Conservation (phyloP, 768 basidiomycete genomes). For the Lanmaoa pseudosensibilis region DNA sequence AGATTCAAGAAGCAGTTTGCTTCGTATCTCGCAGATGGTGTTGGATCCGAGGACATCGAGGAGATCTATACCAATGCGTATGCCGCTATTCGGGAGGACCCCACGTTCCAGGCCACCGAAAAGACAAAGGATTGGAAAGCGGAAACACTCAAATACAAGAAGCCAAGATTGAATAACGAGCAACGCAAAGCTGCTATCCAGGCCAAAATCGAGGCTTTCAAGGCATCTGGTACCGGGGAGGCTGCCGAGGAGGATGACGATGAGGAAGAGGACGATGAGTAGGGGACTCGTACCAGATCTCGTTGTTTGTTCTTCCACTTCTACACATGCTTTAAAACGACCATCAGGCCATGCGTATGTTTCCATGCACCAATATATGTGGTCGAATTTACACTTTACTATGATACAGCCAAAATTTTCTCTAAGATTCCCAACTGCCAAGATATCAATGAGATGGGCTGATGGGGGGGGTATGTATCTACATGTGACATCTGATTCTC, state of each 20-base stretch:
- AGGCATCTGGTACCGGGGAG: conserved; percentile 53
- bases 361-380: conserved; percentile 14
- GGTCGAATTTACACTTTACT: conserved; percentile 9
- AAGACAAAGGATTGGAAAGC: conserved; percentile 92
- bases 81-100: conserved; percentile 94
- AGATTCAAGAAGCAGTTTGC: conserved; percentile 99
- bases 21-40: conserved; percentile 90
- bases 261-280: conserved; percentile 50
- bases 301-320: background rate
- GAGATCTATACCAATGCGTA: conserved; percentile 93
- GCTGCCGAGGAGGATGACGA: conserved; percentile 46
- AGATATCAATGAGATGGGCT: conserved; percentile 41
- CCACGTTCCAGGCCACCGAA: conserved; percentile 83
- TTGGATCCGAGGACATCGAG: conserved; percentile 96
- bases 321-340: conserved; percentile 12
- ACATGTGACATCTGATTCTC: conserved; percentile 41
- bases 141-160: conserved; percentile 73
- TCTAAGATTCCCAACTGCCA: conserved; percentile 58
- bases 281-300: conserved; percentile 31
- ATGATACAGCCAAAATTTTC: conserved; percentile 32
- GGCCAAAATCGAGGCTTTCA: conserved; percentile 88
- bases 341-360: conserved; percentile 20
- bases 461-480: conserved; percentile 41
- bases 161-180: conserved; percentile 65
- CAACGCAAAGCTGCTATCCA: conserved; percentile 81